Evolutionary conservation across 192 early-diverging fungal genomes (phyloP).

Genomic region (Entrophospora sp.): DNA sequence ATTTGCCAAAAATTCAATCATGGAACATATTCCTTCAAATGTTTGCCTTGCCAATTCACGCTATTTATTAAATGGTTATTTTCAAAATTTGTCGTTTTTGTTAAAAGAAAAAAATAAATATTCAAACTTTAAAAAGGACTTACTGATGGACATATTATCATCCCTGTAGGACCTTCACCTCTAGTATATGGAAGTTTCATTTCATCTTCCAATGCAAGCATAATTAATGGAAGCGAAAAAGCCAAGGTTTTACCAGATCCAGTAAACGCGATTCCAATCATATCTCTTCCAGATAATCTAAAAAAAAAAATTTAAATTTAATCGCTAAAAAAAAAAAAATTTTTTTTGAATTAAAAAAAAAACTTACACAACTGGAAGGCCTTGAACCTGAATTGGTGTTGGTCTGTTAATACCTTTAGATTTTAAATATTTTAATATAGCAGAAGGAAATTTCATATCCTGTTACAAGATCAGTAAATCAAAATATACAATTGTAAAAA

Average conservation of each 20-base stretch:
- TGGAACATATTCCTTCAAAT: slow-evolving; percentile 67
- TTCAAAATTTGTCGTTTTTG: not conserved
- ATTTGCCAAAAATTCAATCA: slow-evolving; percentile 49
- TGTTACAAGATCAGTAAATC: slow-evolving; percentile 17
- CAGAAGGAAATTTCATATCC: slow-evolving; percentile 78
- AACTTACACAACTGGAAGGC: slow-evolving; percentile 79
- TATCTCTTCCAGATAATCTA: slow-evolving; percentile 79
- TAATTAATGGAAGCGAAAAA: slow-evolving; percentile 87
- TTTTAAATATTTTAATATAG: slow-evolving; percentile 71
- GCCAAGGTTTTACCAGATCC: slow-evolving; percentile 94
- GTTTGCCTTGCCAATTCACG: slow-evolving; percentile 95
- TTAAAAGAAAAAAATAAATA: not conserved
- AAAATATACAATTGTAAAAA: not conserved
- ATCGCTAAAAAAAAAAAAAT: slow-evolving; percentile 11
- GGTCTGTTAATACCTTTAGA: slow-evolving; percentile 78
- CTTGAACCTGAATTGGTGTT: slow-evolving; percentile 96
- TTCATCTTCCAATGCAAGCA: slow-evolving; percentile 94
- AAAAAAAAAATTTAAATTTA: no score
- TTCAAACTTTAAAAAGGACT: slow-evolving; percentile 4
- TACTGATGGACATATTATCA: slow-evolving; percentile 92
- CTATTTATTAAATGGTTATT: slow-evolving; percentile 32
- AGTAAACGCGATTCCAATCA: slow-evolving; percentile 99
- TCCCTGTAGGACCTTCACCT: slow-evolving; percentile 89
- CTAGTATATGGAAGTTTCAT: slow-evolving; percentile 63
- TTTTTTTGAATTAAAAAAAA: not conserved